These are phyloP conservation scores for Liquidambar formosana DNA, from an alignment of 164 flowering plant species.

Conservation along the genomic window DNA sequence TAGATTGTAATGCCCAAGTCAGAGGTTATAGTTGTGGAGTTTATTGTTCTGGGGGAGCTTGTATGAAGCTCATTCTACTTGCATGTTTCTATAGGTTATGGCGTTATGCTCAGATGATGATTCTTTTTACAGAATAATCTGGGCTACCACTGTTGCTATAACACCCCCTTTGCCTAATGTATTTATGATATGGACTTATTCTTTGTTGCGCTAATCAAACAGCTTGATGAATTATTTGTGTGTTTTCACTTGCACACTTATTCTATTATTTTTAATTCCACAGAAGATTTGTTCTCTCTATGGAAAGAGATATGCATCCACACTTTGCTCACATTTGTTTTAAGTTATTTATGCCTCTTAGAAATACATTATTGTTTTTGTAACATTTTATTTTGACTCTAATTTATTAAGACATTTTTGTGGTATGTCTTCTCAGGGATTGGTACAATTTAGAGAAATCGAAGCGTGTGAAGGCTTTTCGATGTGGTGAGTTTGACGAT, in stretches of 20 bases:
- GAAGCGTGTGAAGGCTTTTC: conserved; percentile 93
- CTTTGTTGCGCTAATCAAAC: neutral
- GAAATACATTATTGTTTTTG: neutral
- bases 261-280: too few species aligned
- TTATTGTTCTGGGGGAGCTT: neutral
- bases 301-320: too few species aligned
- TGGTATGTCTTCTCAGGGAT: conserved; percentile 52
- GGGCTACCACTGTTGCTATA: neutral
- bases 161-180: neutral
- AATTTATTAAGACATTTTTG: neutral
- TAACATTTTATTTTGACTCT: neutral
- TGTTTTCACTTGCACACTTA: neutral
- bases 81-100: neutral
- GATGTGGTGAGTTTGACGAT: conserved; percentile 98
- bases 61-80: neutral
- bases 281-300: neutral
- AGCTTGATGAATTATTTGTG: neutral
- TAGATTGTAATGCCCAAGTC: too few species aligned
- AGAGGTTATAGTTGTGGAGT: neutral
- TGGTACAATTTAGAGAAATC: conserved; percentile 99
- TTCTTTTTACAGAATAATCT: neutral
- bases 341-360: too few species aligned
- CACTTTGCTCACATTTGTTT: too few species aligned
- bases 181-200: neutral
- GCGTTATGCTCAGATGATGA: neutral